A percentile compares a stretch with the other conserved stretches of the same genome.
phyloP scores from a whole-genome alignment of 2,329 filamentous ascomycete genomes.

The Aspergillus fructus region DNA sequence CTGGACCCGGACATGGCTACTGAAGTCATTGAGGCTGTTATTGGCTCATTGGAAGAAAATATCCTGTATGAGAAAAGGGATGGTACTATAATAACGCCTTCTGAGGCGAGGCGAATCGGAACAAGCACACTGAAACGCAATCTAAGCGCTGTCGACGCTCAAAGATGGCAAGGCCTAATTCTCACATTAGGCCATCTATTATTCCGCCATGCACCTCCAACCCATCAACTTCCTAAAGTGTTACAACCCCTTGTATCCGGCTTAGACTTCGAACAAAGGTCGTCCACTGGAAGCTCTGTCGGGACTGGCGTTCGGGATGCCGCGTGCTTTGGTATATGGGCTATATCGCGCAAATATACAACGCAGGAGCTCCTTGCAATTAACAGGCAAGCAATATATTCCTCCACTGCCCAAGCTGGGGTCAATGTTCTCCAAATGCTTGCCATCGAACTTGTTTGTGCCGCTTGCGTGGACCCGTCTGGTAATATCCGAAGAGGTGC shows the following conservation, averaged over 20 bases:
- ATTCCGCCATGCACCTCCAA: constrained; percentile 78
- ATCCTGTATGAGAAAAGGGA: constrained; percentile 55
- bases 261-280: constrained; percentile 84
- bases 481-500: constrained; percentile 92
- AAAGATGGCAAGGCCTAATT: constrained; percentile 90
- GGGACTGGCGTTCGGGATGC: constrained; percentile 93
- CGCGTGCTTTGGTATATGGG: constrained; percentile 95
- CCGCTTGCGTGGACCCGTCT: constrained; percentile 81
- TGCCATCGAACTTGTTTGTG: constrained; percentile 75
- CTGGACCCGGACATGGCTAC: constrained; percentile 76
- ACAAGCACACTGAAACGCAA: constrained; percentile 51
- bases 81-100: constrained; percentile 38
- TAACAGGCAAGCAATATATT: constrained; percentile 35
- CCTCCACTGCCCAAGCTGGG: constrained; percentile 27
- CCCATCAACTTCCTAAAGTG: constrained; percentile 68
- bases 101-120: constrained; percentile 31
- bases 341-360: constrained; percentile 80
- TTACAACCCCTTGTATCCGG: constrained; percentile 75
- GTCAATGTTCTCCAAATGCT: constrained; percentile 67
- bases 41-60: constrained; percentile 66
- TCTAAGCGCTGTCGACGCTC: constrained; percentile 72
- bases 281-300: constrained; percentile 77
- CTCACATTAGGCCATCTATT: constrained; percentile 83
- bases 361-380: constrained; percentile 73
- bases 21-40: constrained; percentile 83